Evolutionary conservation across 768 basidiomycete genomes (phyloP).

Genomic region (Auriculariales sp.): DNA sequence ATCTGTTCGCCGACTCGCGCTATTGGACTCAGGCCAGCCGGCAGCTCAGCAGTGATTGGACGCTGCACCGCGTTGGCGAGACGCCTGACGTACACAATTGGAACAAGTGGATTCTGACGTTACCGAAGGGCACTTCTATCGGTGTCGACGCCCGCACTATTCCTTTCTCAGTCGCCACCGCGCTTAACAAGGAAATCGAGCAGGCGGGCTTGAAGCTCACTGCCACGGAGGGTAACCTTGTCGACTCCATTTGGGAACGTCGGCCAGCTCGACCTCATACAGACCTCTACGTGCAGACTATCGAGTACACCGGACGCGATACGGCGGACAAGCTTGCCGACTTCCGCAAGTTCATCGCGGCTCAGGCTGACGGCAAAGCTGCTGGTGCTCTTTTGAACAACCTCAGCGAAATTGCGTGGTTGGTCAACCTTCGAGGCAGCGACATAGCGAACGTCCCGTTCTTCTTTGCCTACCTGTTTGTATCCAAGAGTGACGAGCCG

Average conservation of each 20-base stretch:
- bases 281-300: slow-evolving; percentile 48
- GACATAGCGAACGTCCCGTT: slow-evolving; percentile 90
- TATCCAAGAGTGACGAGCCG: slow-evolving; percentile 37
- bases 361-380: slow-evolving; percentile 45
- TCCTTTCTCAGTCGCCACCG: slow-evolving; percentile 52
- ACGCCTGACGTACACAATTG: slow-evolving; percentile 43
- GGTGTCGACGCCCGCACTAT: slow-evolving; percentile 81
- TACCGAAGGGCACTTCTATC: slow-evolving; percentile 31
- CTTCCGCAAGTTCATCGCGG: slow-evolving; percentile 54
- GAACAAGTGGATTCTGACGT: slow-evolving; percentile 59
- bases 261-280: slow-evolving; percentile 57
- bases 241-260: slow-evolving; percentile 71
- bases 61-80: slow-evolving; percentile 37
- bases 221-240: slow-evolving; percentile 70
- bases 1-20: slow-evolving; percentile 65
- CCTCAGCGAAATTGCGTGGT: slow-evolving; percentile 62
- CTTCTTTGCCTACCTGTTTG: slow-evolving; percentile 75
- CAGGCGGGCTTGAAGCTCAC: slow-evolving; percentile 48
- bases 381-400: slow-evolving; percentile 28
- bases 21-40: slow-evolving; percentile 70
- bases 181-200: slow-evolving; percentile 41
- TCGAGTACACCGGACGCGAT: slow-evolving; percentile 58
- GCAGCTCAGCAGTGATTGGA: slow-evolving; percentile 65
- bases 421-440: slow-evolving; percentile 76
- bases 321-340: slow-evolving; percentile 55